Percentiles rank a stretch among this genome's conserved stretches.
Evolutionary conservation across 2,329 filamentous ascomycete species (phyloP).

Genomic region (Aureobasidium sp.): DNA sequence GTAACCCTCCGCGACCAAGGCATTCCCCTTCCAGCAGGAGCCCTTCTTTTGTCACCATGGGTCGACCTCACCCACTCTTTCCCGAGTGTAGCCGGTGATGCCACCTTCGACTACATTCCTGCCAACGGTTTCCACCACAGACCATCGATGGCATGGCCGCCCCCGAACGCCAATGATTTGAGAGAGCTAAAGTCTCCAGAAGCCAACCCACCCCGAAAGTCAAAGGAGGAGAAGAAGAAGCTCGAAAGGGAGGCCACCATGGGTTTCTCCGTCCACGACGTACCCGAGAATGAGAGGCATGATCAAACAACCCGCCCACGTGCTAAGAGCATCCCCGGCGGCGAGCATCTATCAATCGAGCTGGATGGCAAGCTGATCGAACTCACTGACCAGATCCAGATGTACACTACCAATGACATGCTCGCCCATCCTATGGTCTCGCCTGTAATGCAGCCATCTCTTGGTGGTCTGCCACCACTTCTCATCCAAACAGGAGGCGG

Average conservation of each 20-base stretch:
- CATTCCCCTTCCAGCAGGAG: constrained; percentile 78
- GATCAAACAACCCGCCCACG: background rate
- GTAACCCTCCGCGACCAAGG: constrained; percentile 75
- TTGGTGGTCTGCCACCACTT: constrained; percentile 83
- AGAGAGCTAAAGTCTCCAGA: constrained; percentile 14
- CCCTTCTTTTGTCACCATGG: constrained; percentile 89
- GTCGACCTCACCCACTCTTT: constrained; percentile 94
- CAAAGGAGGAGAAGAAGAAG: constrained; percentile 4
- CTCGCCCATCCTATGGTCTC: constrained; percentile 84
- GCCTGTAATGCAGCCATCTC: constrained; percentile 74
- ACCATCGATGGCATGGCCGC: constrained; percentile 86
- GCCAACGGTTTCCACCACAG: constrained; percentile 80
- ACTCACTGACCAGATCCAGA: constrained; percentile 87
- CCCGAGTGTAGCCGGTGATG: constrained; percentile 70
- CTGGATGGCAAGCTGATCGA: constrained; percentile 63
- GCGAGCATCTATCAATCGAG: constrained; percentile 48
- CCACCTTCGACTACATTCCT: constrained; percentile 79
- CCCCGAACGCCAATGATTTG: constrained; percentile 71
- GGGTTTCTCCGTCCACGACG: constrained; percentile 27
- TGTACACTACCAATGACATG: constrained; percentile 76
- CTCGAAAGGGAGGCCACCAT: constrained; percentile 25
- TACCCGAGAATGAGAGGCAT: background rate
- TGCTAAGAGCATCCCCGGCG: constrained; percentile 12
- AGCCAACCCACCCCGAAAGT: background rate
- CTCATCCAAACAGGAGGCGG: constrained; percentile 81